Base-by-base conservation (phyloP, 306 rosid species). In the Begonia masoniana region DNA sequence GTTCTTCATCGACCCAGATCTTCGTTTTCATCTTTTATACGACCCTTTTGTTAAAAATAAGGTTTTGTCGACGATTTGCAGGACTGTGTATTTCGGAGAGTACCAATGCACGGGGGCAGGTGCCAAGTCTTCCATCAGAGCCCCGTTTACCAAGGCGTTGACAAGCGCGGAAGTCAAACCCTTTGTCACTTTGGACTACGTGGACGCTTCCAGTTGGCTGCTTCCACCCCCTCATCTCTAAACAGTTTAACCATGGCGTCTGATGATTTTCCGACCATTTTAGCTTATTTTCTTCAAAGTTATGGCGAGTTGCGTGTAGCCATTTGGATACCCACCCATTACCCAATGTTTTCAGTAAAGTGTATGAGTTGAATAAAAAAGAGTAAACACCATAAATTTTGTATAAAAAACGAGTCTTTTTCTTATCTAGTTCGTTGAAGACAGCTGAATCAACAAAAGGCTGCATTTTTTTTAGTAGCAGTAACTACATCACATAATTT, bases 41-140 rank as follows among this genome's bases (percentile, higher is more conserved):
- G n/a, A n/a, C n/a, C n/a, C n/a, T n/a, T n/a, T n/a, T n/a, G 39
- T 7, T 5, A 31, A 31, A 31, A 31, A 31, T 6, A 31, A 31
- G 39, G 39, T 31, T 31, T 31, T 7, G 3, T 16, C 5, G 26
- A 12, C 12, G 43, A 13, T 10, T 12, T 13, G 23, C 12, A 67
- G 86, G 66, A 60, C 60, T 42, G 75, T 70, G 36, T 80, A 57
- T 35, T 83, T 64, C 31, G 94, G 87, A 39, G 84, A 83, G 76
- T 77, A 76, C 61, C 58, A 61, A 63, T 80, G 87, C 58, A 57
- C 2, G 48, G 94, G 94, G 35, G 75, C 93, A 15, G 93, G 93
- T 15, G 80, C 87, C 13, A 55, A 46, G 17, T 23, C 67, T 3
- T 16, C 59, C 0, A 52, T 67, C 0, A 66, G 87, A 10, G 76